These are phyloP conservation scores for Aspergillus egyptiacus DNA, from an alignment of 495 filamentous ascomycete species.

Conservation along the genomic window DNA sequence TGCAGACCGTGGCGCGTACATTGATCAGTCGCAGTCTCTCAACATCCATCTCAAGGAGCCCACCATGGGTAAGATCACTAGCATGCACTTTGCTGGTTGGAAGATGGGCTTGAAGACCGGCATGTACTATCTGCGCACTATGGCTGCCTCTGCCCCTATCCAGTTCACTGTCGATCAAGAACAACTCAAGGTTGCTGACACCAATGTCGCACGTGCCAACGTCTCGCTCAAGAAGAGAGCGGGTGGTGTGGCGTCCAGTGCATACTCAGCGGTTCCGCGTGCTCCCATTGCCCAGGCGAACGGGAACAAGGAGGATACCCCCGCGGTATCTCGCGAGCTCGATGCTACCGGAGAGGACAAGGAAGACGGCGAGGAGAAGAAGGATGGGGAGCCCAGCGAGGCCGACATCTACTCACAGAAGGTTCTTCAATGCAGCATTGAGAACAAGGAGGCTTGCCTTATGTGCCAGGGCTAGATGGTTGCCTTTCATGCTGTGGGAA, in stretches of 20 bases:
- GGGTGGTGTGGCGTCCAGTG: slow-evolving; percentile 40
- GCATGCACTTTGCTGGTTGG: slow-evolving; percentile 99
- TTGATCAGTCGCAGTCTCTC: slow-evolving; percentile 96
- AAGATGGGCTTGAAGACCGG: slow-evolving; percentile 98
- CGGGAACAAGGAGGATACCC: slow-evolving; percentile 35
- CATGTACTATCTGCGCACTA: slow-evolving; percentile 99
- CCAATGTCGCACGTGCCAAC: slow-evolving; percentile 61
- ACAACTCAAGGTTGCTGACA: slow-evolving; percentile 83
- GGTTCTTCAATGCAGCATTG: slow-evolving; percentile 86
- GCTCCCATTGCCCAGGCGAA: slow-evolving; percentile 34
- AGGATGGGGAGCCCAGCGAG: slow-evolving; percentile 64
- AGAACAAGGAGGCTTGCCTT: slow-evolving; percentile 80
- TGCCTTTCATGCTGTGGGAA: slow-evolving; percentile 6
- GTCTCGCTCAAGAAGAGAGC: slow-evolving; percentile 60
- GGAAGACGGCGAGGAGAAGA: slow-evolving; percentile 53
- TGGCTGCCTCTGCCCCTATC: slow-evolving; percentile 92
- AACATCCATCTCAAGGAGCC: slow-evolving; percentile 99
- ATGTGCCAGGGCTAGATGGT: slow-evolving; percentile 76
- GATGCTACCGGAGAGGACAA: slow-evolving; percentile 39
- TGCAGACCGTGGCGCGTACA: slow-evolving; percentile 94
- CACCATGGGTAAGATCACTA: slow-evolving; percentile 98
- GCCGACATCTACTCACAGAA: slow-evolving; percentile 89
- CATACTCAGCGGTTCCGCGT: slow-evolving; percentile 55
- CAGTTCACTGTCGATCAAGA: slow-evolving; percentile 99
- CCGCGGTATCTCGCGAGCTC: slow-evolving; percentile 54